These are phyloP conservation scores for Ogataea trehalophila DNA, from an alignment of 805 yeast species.

Conservation along the genomic window DNA sequence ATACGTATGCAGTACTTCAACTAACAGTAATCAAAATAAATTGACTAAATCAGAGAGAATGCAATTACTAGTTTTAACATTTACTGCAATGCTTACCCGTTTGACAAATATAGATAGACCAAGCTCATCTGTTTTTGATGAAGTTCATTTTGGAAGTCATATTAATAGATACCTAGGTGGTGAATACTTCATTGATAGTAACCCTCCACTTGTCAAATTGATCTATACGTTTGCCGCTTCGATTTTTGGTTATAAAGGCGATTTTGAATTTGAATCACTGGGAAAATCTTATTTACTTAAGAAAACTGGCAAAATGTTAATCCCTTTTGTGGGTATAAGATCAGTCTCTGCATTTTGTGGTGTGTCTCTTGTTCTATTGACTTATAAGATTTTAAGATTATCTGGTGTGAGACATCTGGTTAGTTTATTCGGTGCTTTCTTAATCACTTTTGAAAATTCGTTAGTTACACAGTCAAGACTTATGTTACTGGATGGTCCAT, in stretches of 20 bases:
- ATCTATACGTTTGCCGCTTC: slow-evolving; percentile 57
- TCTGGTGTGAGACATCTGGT: slow-evolving; percentile 48
- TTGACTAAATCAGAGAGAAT: slow-evolving; percentile 8
- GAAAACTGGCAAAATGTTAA: slow-evolving; percentile 11
- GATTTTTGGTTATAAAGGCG: slow-evolving; percentile 56
- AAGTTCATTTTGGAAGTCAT: slow-evolving; percentile 87
- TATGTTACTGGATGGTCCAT: slow-evolving; percentile 41
- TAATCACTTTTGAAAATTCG: slow-evolving; percentile 62
- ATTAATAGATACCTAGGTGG: slow-evolving; percentile 74
- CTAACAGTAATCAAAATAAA: neutral
- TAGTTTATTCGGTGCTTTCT: slow-evolving; percentile 45
- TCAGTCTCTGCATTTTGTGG: slow-evolving; percentile 54
- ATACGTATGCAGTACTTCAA: too few relatives aligned
- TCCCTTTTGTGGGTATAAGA: slow-evolving; percentile 53
- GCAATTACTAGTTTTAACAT: slow-evolving; percentile 11
- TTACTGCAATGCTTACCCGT: slow-evolving; percentile 51
- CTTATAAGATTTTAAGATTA: slow-evolving; percentile 51
- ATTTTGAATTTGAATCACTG: slow-evolving; percentile 52
- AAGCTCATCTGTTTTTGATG: slow-evolving; percentile 80
- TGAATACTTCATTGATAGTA: slow-evolving; percentile 64
- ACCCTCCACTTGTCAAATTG: slow-evolving; percentile 79
- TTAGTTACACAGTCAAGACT: slow-evolving; percentile 56
- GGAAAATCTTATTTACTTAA: slow-evolving; percentile 30
- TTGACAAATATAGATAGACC: slow-evolving; percentile 58
- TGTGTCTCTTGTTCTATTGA: slow-evolving; percentile 43